phyloP scores from a whole-genome alignment of 2,329 filamentous ascomycete genomes.

The Nemania sp. region DNA sequence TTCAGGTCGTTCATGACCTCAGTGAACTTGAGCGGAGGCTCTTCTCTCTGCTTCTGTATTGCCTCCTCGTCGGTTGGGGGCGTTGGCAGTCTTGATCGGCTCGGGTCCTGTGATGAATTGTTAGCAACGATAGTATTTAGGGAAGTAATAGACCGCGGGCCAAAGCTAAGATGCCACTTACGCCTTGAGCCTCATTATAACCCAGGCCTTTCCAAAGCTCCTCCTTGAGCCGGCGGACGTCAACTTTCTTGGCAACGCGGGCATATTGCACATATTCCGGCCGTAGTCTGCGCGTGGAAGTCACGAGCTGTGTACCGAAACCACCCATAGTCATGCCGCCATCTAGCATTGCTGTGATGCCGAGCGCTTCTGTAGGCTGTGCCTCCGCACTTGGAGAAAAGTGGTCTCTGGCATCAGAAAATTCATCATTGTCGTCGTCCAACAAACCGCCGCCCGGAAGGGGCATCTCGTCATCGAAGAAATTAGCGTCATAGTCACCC shows the following conservation, averaged over 20 bases:
- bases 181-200: conserved; percentile 53
- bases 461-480: conserved; percentile 86
- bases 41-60: conserved; percentile 40
- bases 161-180: conserved; percentile 42
- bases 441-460: conserved; percentile 63
- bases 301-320: conserved; percentile 70
- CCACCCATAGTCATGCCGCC: conserved; percentile 54
- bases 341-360: conserved; percentile 54
- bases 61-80: conserved; percentile 36
- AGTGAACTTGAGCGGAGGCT: conserved; percentile 77
- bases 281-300: conserved; percentile 62
- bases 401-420: conserved; percentile 79
- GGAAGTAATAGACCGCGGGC: conserved; percentile 5
- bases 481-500: conserved; percentile 94
- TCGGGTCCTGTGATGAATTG: conserved; percentile 30
- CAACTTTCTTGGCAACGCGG: conserved; percentile 71
- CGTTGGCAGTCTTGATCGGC: conserved; percentile 38
- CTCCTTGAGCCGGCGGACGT: conserved; percentile 69
- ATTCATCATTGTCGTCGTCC: conserved; percentile 72
- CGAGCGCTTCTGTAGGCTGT: conserved; percentile 51
- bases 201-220: conserved; percentile 71
- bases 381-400: conserved; percentile 68
- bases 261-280: conserved; percentile 74
- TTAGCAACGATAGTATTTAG: conserved; percentile 8
- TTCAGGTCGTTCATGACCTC: conserved; percentile 88